Conservation (phyloP, 352 stramenopile species). For the Phytophthora citrophthora region DNA sequence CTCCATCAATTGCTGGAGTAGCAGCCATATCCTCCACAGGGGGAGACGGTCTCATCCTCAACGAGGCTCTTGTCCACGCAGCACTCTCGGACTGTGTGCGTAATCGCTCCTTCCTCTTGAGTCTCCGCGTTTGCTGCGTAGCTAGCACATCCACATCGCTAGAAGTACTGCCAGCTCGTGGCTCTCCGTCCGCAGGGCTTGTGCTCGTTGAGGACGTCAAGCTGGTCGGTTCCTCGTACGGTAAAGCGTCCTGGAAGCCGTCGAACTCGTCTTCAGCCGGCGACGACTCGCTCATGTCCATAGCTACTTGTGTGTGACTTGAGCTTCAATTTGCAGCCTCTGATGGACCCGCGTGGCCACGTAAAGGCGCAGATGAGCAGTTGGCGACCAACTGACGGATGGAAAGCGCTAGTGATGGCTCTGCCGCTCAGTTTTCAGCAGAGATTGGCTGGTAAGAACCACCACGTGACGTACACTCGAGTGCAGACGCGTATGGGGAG, state of each 20-base stretch:
- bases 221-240: constrained; percentile 37
- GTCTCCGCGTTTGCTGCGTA: constrained; percentile 23
- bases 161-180: constrained; percentile 21
- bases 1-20: constrained; percentile 28
- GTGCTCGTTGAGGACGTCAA: constrained; percentile 48
- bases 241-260: constrained; percentile 31
- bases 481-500: constrained; percentile 3
- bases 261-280: constrained; percentile 33
- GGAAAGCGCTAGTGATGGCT: constrained; percentile 13
- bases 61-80: constrained; percentile 71
- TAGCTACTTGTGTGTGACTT: constrained; percentile 17
- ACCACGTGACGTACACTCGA: constrained; percentile 7
- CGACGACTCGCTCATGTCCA: constrained; percentile 26
- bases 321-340: constrained; percentile 2
- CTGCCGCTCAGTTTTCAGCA: constrained; percentile 19
- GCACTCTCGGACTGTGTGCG: constrained; percentile 84
- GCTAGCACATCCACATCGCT: constrained; percentile 34
- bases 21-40: constrained; percentile 36
- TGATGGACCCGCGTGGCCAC: not conserved
- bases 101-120: constrained; percentile 62
- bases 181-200: constrained; percentile 36
- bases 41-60: constrained; percentile 60
- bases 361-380: constrained; percentile 32
- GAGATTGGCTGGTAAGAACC: constrained; percentile 5
- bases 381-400: constrained; percentile 10